Evolutionary conservation across 2,329 filamentous ascomycete genomes (phyloP).

Genomic region (Monosporascus cannonballus): DNA sequence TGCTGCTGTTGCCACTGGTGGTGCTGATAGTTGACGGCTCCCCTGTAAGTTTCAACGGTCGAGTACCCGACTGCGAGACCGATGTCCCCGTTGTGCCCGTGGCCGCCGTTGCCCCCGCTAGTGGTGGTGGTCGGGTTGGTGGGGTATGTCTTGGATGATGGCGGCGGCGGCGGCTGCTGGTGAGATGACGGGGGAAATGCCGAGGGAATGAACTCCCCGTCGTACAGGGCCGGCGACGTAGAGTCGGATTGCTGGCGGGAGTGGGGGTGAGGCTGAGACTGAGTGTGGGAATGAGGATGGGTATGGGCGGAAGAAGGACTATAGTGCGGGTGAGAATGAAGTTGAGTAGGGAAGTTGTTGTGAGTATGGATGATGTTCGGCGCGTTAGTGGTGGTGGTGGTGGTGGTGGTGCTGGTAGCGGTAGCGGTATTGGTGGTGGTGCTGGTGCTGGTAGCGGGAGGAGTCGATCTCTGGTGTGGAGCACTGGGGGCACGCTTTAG

Average conservation of each 20-base stretch:
- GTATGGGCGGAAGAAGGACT: conserved; percentile 29
- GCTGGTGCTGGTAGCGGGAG: conserved; percentile 12
- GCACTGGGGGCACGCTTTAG: conserved; percentile 56
- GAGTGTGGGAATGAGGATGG: not conserved
- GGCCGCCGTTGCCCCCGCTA: conserved; percentile 10
- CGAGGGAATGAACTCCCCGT: conserved; percentile 39
- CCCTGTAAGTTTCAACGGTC: conserved; percentile 4
- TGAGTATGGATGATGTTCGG: conserved; percentile 34
- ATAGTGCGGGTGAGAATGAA: too few relatives aligned
- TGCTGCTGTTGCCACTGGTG: not conserved
- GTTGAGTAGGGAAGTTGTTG: conserved; percentile 36
- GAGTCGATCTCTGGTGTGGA: conserved; percentile 34
- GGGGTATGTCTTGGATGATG: conserved; percentile 11
- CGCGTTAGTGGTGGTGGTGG: conserved; percentile 39
- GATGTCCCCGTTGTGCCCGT: not conserved
- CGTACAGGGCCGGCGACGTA: conserved; percentile 39
- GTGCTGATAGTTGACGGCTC: conserved; percentile 7
- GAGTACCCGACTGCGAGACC: conserved; percentile 1
- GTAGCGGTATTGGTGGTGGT: conserved; percentile 29
- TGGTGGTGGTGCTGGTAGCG: conserved; percentile 36
- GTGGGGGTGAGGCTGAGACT: conserved; percentile 31
- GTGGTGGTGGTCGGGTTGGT: not conserved
- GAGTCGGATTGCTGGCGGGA: conserved; percentile 23
- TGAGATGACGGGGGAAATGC: conserved; percentile 27
- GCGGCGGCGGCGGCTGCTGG: conserved; percentile 16